Conservation (phyloP, 768 basidiomycete species). For the Auricularia cornea region DNA sequence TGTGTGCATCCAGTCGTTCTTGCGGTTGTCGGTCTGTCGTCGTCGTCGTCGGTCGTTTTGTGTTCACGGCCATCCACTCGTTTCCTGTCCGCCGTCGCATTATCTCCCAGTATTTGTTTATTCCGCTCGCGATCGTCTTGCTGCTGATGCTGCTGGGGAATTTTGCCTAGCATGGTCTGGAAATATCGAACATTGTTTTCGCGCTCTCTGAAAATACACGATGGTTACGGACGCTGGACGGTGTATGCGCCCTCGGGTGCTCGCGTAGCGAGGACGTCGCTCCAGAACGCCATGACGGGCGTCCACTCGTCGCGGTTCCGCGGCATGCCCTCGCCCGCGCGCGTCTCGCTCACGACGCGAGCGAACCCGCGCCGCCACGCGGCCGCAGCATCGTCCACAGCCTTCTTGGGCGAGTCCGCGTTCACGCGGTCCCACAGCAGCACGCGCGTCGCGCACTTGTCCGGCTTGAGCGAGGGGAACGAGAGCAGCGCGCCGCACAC, state of each 20-base stretch:
- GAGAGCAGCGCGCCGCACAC: conserved; percentile 71
- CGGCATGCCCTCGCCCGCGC: conserved; percentile 53
- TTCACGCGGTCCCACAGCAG: conserved; percentile 49
- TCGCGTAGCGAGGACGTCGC: conserved; percentile 50
- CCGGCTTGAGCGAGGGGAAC: conserved; percentile 52
- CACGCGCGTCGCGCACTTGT: conserved; percentile 48
- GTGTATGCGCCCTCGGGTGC: conserved; percentile 47
- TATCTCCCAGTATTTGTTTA: too few species aligned
- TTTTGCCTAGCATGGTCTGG: not conserved
- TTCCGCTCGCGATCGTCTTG: not conserved
- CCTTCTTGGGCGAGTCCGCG: conserved; percentile 37
- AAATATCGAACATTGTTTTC: not conserved
- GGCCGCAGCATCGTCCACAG: conserved; percentile 32
- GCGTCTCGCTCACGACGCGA: conserved; percentile 38
- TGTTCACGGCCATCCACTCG: too few species aligned
- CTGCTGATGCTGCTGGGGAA: not conserved
- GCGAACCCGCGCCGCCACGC: conserved; percentile 57
- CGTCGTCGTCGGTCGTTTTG: too few species aligned
- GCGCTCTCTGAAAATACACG: not conserved
- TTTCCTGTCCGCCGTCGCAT: too few species aligned
- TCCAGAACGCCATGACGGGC: conserved; percentile 84
- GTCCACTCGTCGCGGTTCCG: conserved; percentile 69
- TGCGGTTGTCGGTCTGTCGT: too few species aligned
- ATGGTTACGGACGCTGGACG: not conserved
- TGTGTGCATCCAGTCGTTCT: too few species aligned